phyloP scores from a whole-genome alignment of 257 asterid genomes.

The Capsicum pubescens region DNA sequence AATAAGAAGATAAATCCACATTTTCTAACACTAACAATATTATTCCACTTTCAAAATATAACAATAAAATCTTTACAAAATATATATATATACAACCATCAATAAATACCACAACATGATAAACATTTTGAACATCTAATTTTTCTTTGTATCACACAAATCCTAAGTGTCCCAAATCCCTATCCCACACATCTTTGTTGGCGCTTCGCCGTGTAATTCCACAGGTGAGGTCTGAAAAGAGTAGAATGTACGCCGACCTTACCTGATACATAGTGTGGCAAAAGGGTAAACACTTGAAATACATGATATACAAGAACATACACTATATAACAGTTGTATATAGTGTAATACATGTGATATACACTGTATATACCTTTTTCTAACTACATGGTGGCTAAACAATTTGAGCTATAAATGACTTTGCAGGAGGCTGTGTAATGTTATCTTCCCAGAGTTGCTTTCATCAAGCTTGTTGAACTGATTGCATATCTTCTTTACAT shows the following conservation, averaged over 20 bases:
- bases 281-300: not conserved
- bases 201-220: no score
- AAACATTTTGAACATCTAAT: not conserved
- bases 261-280: no score
- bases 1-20: not conserved
- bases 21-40: no score
- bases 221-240: no score
- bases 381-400: not conserved
- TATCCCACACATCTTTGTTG: not conserved
- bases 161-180: no score
- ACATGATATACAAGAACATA: not conserved
- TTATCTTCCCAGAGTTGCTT: constrained; percentile 78
- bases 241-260: no score
- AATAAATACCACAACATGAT: not conserved
- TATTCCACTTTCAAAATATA: not conserved
- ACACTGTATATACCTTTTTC: not conserved
- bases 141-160: not conserved
- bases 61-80: not conserved
- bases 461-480: constrained; percentile 73
- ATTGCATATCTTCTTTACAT: constrained; percentile 56
- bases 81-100: not conserved
- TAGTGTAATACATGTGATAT: not conserved
- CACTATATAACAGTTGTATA: not conserved
- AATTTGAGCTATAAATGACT: constrained; percentile 29
- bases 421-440: constrained; percentile 73